A percentile compares a stretch with the other conserved stretches of the same genome.
phyloP scores from a whole-genome alignment of 2,329 filamentous ascomycete genomes.

The Fusarium falciforme region DNA sequence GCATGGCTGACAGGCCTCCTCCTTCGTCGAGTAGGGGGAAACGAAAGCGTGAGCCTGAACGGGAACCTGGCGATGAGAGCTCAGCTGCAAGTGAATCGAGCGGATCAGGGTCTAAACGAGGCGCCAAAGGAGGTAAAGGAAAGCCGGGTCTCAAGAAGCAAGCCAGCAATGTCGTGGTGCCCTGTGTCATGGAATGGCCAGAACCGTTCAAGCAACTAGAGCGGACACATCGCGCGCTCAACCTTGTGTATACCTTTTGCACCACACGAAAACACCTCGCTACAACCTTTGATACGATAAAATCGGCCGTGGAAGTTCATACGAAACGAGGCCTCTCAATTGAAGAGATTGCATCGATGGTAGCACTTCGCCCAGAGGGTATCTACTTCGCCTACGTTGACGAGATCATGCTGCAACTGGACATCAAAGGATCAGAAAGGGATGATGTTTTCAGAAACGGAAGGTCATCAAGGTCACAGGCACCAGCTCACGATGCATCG shows the following conservation, averaged over 20 bases:
- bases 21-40: slow-evolving; percentile 24
- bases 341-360: slow-evolving; percentile 86
- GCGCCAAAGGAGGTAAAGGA: slow-evolving; percentile 7
- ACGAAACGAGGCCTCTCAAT: slow-evolving; percentile 76
- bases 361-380: slow-evolving; percentile 78
- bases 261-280: slow-evolving; percentile 91
- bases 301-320: slow-evolving; percentile 84
- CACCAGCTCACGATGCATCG: slow-evolving; percentile 64
- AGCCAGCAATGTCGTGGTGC: slow-evolving; percentile 30
- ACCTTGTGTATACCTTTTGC: slow-evolving; percentile 94
- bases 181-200: slow-evolving; percentile 72
- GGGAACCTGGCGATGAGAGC: slow-evolving; percentile 5
- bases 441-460: slow-evolving; percentile 70
- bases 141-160: slow-evolving; percentile 31
- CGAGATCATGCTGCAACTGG: slow-evolving; percentile 83
- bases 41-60: slow-evolving; percentile 35
- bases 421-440: slow-evolving; percentile 75
- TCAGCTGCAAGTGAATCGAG: slow-evolving; percentile 18
- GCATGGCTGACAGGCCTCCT: neutral
- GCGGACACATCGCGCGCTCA: slow-evolving; percentile 85
- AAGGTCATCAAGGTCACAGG: slow-evolving; percentile 61
- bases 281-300: slow-evolving; percentile 92
- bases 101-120: slow-evolving; percentile 7
- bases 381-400: slow-evolving; percentile 90
- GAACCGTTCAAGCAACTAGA: slow-evolving; percentile 77